Base-by-base conservation (phyloP, 495 filamentous ascomycete species). In the Penicillium maclennaniae region DNA sequence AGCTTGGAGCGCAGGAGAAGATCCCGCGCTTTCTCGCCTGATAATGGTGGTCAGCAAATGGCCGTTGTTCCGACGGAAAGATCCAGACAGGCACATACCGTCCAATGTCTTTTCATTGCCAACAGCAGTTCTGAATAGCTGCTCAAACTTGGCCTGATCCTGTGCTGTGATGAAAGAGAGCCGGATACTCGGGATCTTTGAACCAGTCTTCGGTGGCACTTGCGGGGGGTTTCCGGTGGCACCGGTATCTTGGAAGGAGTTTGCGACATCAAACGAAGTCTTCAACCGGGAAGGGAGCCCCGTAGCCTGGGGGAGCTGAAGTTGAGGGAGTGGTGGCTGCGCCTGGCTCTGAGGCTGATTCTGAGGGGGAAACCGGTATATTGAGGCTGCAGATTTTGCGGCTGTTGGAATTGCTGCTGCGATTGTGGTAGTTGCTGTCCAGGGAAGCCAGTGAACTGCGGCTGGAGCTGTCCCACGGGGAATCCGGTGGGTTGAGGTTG, bases 141-240 rank as follows among this genome's bases (percentile, higher is more conserved):
- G 91, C 77, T 99, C 95, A 62, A 99, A 99, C 70, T 93, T 96
- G 51, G 92, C 87, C 67, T 99, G 95, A 62, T 99, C 95, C 57
- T 87, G 84, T 20, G 88, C 91, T 1, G 95, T 97, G 50, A 99
- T 92, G 61, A 97, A 99, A 6, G 91, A 95, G 41, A 99, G 75
- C 43, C 95, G 79, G 49, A 97, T 93, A 63, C 88, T 97, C n/a
- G 95, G 95, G 45, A 99, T 96, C 71, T 85, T 92, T 19, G 78
- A 69, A 17, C 78, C 54, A 20, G 74, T 67, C 60, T 78, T 76
- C 3, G 86, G 75, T 1, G 80, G 72, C 31, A 83, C 79, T 38
- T 85, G 69, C 10, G 80, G 77, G 36, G 79, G 75, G 14, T 65
- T 53, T 12, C 54, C 65, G 36, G 65, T 52, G 8, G 51, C 51